Conservation (phyloP, 768 basidiomycete species). For the Lepiota venenata region DNA sequence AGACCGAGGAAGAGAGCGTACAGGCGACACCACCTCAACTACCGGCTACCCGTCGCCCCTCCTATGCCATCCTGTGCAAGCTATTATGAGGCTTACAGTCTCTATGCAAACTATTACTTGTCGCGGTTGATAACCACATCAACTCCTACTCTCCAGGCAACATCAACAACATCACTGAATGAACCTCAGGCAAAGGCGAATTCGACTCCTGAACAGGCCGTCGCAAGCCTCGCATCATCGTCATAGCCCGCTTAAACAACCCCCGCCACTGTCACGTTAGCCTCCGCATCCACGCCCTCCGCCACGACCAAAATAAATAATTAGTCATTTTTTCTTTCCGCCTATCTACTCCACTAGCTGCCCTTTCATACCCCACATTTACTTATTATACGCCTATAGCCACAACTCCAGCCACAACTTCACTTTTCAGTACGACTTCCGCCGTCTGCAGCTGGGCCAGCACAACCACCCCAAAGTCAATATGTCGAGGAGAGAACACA, state of each 20-base stretch:
- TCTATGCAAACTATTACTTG: background rate
- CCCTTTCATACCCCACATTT: slow-evolving; percentile 5
- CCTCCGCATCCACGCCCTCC: background rate
- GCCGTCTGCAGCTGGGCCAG: slow-evolving; percentile 5
- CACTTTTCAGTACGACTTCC: slow-evolving; percentile 4
- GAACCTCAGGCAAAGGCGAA: background rate
- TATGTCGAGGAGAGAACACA: slow-evolving; percentile 33
- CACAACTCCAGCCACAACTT: background rate
- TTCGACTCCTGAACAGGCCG: slow-evolving; percentile 3
- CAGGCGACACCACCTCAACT: slow-evolving; percentile 21
- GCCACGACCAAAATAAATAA: background rate
- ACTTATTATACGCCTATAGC: slow-evolving; percentile 9
- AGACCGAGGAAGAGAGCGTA: slow-evolving; percentile 44
- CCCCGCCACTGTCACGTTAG: background rate
- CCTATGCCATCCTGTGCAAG: slow-evolving; percentile 15
- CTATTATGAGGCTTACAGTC: background rate
- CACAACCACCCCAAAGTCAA: slow-evolving; percentile 21
- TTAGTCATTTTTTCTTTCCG: slow-evolving; percentile 7
- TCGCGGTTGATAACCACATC: background rate
- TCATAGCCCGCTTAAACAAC: background rate
- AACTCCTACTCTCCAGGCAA: slow-evolving; percentile 6
- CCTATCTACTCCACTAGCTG: slow-evolving; percentile 1
- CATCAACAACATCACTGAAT: slow-evolving; percentile 4
- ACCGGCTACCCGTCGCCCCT: slow-evolving; percentile 22
- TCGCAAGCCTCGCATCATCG: background rate